Percentiles rank a stretch among this genome's conserved stretches.
Conservation (phyloP, 139 green algal species). For the Dunaliella primolecta region DNA sequence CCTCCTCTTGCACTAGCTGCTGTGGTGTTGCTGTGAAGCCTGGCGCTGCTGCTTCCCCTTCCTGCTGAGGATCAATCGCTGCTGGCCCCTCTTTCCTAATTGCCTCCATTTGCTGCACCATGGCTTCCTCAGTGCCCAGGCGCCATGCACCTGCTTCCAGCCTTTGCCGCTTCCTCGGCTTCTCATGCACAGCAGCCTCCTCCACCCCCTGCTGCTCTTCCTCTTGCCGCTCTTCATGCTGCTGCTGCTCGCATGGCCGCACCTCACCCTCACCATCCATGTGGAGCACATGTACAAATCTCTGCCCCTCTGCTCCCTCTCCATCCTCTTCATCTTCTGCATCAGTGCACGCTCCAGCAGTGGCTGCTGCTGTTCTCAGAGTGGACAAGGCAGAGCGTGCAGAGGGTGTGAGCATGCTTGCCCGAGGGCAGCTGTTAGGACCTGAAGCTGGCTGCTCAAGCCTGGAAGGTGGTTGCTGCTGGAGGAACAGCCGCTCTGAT, state of each 20-base stretch:
- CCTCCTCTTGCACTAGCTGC: neutral
- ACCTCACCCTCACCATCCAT: neutral
- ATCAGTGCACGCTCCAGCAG: neutral
- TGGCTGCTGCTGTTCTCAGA: neutral
- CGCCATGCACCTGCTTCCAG: neutral
- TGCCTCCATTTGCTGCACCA: neutral
- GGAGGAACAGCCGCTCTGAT: neutral
- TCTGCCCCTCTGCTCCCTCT: neutral
- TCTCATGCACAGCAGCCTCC: neutral
- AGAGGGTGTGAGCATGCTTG: neutral
- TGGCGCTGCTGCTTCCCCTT: neutral
- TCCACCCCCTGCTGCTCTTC: neutral
- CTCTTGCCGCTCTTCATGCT: neutral
- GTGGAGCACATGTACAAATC: neutral
- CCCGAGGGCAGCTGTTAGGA: neutral
- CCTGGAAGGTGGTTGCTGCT: neutral
- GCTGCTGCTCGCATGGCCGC: neutral
- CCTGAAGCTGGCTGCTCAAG: neutral
- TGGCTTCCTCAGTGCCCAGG: neutral
- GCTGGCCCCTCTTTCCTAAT: neutral
- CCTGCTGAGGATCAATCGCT: neutral
- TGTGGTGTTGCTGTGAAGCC: neutral
- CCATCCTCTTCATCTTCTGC: neutral
- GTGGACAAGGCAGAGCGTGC: neutral
- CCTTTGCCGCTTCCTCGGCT: neutral